phyloP scores from a whole-genome alignment of 129 eudicot genomes.

The Flaveria sonorensis region DNA sequence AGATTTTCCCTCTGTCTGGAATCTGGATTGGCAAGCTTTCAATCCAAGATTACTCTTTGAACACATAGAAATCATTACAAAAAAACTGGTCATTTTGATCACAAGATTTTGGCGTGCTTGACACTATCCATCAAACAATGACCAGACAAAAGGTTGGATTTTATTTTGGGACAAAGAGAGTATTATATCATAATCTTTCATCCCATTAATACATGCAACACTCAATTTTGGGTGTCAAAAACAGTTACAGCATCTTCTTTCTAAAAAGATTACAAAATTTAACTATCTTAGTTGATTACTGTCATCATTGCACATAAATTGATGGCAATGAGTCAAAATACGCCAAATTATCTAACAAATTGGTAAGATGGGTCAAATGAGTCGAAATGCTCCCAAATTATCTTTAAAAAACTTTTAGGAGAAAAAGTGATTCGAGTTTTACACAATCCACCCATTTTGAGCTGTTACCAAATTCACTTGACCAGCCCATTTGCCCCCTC shows the following conservation, averaged over 20 bases:
- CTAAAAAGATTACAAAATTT: background rate
- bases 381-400: background rate
- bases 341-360: background rate
- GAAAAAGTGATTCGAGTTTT: background rate
- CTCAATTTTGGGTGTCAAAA: background rate
- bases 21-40: background rate
- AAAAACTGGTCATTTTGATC: too few species aligned
- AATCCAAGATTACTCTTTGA: constrained; percentile 5
- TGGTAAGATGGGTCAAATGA: background rate
- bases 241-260: background rate
- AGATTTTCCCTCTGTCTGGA: background rate
- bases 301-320: background rate
- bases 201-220: background rate
- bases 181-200: background rate
- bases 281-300: background rate
- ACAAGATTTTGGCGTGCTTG: too few species aligned
- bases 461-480: background rate
- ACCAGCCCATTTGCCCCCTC: constrained; percentile 1
- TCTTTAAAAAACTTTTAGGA: background rate
- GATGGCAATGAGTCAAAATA: background rate
- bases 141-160: background rate
- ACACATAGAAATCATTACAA: background rate
- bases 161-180: background rate
- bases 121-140: too few species aligned
- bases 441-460: background rate